Conservation (phyloP, 495 filamentous ascomycete species). For the Penicillium fimorum region DNA sequence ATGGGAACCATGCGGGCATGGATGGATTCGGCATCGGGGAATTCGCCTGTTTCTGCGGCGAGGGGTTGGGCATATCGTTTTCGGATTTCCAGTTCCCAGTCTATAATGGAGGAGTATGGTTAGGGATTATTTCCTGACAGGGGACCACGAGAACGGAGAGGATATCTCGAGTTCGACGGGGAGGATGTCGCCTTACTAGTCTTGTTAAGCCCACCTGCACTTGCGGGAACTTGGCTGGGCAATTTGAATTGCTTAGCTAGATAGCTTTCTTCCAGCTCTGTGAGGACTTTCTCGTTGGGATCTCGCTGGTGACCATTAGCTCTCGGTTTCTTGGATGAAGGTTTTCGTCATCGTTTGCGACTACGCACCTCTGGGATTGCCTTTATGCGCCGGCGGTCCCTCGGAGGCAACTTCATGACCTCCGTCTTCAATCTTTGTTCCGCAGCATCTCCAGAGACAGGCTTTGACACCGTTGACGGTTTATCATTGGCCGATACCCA, state of each 20-base stretch:
- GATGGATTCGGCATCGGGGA: constrained; percentile 78
- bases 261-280: constrained; percentile 66
- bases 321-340: background rate
- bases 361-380: constrained; percentile 60
- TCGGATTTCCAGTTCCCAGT: constrained; percentile 88
- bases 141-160: constrained; percentile 6
- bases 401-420: constrained; percentile 84
- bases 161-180: constrained; percentile 5
- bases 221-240: constrained; percentile 73
- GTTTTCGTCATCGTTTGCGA: constrained; percentile 1
- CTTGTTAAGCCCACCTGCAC: constrained; percentile 78
- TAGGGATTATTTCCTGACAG: constrained; percentile 17
- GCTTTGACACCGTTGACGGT: constrained; percentile 75
- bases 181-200: constrained; percentile 66
- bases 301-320: constrained; percentile 53
- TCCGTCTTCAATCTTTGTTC: constrained; percentile 89
- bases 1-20: constrained; percentile 86
- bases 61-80: constrained; percentile 88
- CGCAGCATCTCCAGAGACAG: constrained; percentile 80
- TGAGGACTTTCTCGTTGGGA: constrained; percentile 59
- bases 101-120: constrained; percentile 38
- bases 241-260: constrained; percentile 64
- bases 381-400: constrained; percentile 86
- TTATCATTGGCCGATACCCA: constrained; percentile 98
- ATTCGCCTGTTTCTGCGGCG: constrained; percentile 86